phyloP scores from a whole-genome alignment of 78 protist genomes.

The Creolimax fragrantissima region DNA sequence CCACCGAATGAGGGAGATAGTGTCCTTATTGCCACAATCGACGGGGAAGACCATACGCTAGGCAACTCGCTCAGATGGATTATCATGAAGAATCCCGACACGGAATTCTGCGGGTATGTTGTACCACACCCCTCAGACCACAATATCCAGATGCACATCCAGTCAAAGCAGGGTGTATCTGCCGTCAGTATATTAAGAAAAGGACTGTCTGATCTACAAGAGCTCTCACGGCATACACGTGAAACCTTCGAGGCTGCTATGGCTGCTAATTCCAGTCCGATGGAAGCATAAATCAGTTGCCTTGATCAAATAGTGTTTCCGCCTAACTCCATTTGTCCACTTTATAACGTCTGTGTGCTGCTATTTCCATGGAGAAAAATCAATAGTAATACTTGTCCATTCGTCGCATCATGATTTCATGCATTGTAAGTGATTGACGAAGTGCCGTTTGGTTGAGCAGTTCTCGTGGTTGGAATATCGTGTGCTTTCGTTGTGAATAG shows the following conservation, averaged over 20 bases:
- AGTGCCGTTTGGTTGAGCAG: too few species aligned
- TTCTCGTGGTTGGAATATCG: too few species aligned
- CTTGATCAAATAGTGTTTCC: too few species aligned
- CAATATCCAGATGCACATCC: conserved; percentile 51
- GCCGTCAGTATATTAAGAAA: background rate
- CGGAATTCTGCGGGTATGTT: conserved; percentile 53
- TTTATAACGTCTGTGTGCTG: too few species aligned
- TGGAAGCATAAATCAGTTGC: too few species aligned
- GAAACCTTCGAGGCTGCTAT: background rate
- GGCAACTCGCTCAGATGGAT: conserved; percentile 66
- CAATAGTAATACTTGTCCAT: too few species aligned
- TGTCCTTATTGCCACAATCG: conserved; percentile 37
- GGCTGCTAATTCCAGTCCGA: too few species aligned
- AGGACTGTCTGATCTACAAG: background rate
- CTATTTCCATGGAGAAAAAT: too few species aligned
- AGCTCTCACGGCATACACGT: background rate
- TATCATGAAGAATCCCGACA: conserved; percentile 53
- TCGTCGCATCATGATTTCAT: too few species aligned
- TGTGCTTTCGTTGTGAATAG: too few species aligned
- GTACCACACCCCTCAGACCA: conserved; percentile 73
- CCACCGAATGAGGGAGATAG: background rate
- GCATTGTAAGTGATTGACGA: too few species aligned
- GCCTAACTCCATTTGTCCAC: too few species aligned
- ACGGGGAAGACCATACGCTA: conserved; percentile 72
- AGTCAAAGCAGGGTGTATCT: conserved; percentile 2